These are phyloP conservation scores for Lichtheimia hyalospora DNA, from an alignment of 371 early-diverging fungal genomes.

Conservation along the genomic window DNA sequence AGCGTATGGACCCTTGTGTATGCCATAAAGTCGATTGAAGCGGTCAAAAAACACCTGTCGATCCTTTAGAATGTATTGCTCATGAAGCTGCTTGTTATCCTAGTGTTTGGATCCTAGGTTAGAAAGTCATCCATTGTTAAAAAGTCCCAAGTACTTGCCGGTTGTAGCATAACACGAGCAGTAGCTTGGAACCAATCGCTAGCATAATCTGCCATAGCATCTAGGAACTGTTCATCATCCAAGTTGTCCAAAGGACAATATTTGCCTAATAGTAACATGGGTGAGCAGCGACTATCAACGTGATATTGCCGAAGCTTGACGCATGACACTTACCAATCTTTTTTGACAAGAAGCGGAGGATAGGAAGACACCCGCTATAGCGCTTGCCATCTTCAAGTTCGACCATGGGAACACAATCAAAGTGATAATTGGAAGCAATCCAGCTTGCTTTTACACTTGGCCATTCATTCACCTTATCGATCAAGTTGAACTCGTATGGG, in stretches of 20 bases:
- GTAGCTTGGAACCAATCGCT: background rate
- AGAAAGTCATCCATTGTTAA: too few species aligned
- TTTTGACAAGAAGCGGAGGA: conserved; percentile 6
- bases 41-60: background rate
- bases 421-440: background rate
- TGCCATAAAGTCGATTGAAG: conserved; percentile 8
- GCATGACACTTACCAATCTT: conserved; percentile 1
- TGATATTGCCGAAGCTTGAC: too few species aligned
- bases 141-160: background rate
- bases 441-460: background rate
- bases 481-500: background rate
- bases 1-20: conserved; percentile 11
- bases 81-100: background rate
- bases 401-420: conserved; percentile 2
- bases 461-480: background rate
- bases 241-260: conserved; percentile 1
- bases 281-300: too few species aligned
- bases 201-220: conserved; percentile 5
- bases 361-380: conserved; percentile 2
- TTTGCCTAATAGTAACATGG: background rate
- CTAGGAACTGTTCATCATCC: conserved; percentile 10
- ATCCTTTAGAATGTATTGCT: conserved; percentile 2
- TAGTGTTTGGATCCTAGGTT: background rate
- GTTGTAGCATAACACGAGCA: background rate
- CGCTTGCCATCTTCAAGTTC: background rate